Evolutionary conservation across 805 yeast genomes (phyloP), one percentile per base, ranked within the genome.

Genomic region (Candida sithepensis): DNA sequence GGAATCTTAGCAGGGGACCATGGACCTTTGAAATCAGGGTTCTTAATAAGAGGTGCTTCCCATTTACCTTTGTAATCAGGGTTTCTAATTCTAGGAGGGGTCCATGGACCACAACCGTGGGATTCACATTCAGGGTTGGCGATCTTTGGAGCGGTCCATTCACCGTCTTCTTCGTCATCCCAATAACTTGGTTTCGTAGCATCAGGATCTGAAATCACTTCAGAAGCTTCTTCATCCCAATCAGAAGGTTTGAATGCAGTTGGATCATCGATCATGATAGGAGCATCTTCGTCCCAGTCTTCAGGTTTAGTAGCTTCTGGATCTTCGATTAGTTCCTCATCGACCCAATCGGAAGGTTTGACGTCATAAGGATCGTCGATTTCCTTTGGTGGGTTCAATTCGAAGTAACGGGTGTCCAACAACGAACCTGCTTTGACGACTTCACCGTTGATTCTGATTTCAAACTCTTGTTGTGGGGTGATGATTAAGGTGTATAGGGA

Each of bases 161-260:
- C 83, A 4, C 96, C 97, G 62, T 89, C 96, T 62, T 85, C 91
- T 55, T 84, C 91, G 38, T 88, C 96, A 61, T 87, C 87, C 97
- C 97, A 90, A 59, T 77, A 84, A 40, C 72, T 84, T 18, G 96
- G 96, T 57, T 74, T 78, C 28, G 50, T 60, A 24, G 88, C 84
- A 1, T 70, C 73, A 36, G 95, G 89, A 63, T 90, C 94, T 10
- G 76, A 67, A 48, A 91, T 79, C 50, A 67, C 78, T 50, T 68
- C 73, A 10, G 78, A 75, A 22, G 73, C 76, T 19, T 74, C 73
- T 58, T 84, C 96, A 55, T 81, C 79, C 97, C 97, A 91, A 52
- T 78, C 84, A 23, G 68, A 84, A 7, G 97, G 97, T 64, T 79
- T 85, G 7, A 42, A 59, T 7, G 84, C 85, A 4, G 71, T 67